Conservation (phyloP, 768 basidiomycete species). For the Suillus luteus region DNA sequence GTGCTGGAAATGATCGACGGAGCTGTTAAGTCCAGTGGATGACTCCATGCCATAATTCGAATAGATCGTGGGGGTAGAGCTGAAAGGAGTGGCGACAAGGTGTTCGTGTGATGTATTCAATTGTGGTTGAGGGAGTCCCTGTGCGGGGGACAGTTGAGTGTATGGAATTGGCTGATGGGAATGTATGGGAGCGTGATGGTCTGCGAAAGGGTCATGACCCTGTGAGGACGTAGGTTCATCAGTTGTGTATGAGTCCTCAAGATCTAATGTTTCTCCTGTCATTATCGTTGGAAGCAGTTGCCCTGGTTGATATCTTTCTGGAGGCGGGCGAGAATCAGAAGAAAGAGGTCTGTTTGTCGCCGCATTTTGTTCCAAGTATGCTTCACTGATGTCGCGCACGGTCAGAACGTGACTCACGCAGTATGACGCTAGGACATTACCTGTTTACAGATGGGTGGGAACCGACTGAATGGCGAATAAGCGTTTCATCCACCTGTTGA, state of each 20-base stretch:
- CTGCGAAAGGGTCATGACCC: conserved; percentile 34
- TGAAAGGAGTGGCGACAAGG: conserved; percentile 29
- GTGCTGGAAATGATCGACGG: conserved; percentile 60
- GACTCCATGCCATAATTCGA: conserved; percentile 19
- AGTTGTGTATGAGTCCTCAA: conserved; percentile 37
- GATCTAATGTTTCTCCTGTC: conserved; percentile 64
- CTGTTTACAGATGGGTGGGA: conserved; percentile 7
- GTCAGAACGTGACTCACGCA: neutral
- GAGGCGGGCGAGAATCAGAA: conserved; percentile 17
- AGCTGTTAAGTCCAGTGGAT: conserved; percentile 35
- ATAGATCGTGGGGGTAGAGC: conserved; percentile 18
- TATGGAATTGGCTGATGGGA: conserved; percentile 36
- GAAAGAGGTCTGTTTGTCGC: conserved; percentile 1
- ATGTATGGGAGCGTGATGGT: conserved; percentile 32
- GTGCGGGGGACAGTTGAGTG: conserved; percentile 39
- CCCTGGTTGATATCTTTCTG: conserved; percentile 57
- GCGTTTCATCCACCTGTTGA: conserved; percentile 8
- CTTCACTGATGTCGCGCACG: conserved; percentile 15
- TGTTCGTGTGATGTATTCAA: conserved; percentile 15
- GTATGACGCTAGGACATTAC: conserved; percentile 7
- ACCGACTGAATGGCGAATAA: conserved; percentile 8
- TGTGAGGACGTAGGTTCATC: conserved; percentile 20
- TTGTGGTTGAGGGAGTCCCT: conserved; percentile 30
- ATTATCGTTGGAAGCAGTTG: conserved; percentile 62
- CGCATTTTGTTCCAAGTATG: neutral